Evolutionary conservation across 73 alveolate genomes (phyloP).

Genomic region (Paramecium pentaurelia): DNA sequence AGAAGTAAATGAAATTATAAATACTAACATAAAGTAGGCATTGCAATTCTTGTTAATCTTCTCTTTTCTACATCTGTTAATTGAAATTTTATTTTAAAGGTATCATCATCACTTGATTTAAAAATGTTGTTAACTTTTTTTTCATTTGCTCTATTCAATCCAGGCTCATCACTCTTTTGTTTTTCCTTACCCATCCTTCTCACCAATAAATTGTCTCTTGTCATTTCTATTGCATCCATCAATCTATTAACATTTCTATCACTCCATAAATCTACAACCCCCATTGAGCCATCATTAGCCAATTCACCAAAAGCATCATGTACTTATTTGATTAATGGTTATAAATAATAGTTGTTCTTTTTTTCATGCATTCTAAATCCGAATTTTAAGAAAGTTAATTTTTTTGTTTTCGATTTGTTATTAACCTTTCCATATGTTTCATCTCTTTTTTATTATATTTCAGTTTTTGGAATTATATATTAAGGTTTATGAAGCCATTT

Average conservation of each 20-base stretch:
- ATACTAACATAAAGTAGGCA: not conserved
- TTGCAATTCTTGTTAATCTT: not conserved
- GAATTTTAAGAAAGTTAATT: constrained; percentile 8
- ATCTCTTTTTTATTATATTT: constrained; percentile 1
- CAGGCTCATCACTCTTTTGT: not conserved
- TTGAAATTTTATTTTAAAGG: not conserved
- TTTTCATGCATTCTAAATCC: constrained; percentile 51
- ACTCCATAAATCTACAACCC: constrained; percentile 38
- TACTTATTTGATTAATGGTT: not conserved
- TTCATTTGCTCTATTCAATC: not conserved
- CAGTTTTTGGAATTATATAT: not conserved
- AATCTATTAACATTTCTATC: constrained; percentile 31
- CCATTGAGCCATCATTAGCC: constrained; percentile 39
- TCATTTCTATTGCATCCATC: constrained; percentile 38
- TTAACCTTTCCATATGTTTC: not conserved
- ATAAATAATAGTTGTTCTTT: not conserved
- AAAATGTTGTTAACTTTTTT: not conserved
- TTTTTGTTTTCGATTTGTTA: not conserved
- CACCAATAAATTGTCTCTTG: not conserved
- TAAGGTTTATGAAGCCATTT: constrained; percentile 18
- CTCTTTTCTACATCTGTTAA: not conserved
- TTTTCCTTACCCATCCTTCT: constrained; percentile 28
- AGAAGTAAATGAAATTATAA: not conserved
- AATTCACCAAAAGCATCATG: constrained; percentile 19
- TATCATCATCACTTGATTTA: not conserved